Conservation (phyloP, 768 basidiomycete species). For the Clitopilus hobsonii region DNA sequence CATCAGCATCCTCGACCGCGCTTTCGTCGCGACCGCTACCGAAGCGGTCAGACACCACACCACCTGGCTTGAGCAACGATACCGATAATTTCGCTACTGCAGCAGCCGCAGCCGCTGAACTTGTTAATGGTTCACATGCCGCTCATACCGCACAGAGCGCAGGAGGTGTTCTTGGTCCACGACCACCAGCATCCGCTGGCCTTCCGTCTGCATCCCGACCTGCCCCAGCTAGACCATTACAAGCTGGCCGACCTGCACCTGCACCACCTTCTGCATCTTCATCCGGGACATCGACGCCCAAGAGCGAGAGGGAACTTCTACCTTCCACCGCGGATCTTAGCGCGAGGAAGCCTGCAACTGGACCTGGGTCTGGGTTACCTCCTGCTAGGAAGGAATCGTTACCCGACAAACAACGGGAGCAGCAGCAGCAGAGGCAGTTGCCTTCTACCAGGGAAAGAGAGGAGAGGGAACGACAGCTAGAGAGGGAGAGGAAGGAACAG, state of each 20-base stretch:
- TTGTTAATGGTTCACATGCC: conserved; percentile 50
- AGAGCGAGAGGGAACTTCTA: conserved; percentile 40
- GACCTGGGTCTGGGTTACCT: conserved; percentile 30
- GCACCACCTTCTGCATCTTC: conserved; percentile 26
- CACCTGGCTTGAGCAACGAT: conserved; percentile 35
- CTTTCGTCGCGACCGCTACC: conserved; percentile 12
- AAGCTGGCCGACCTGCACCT: conserved; percentile 53
- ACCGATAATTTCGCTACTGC: conserved; percentile 38
- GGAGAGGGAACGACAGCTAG: conserved; percentile 23
- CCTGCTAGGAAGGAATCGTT: conserved; percentile 52
- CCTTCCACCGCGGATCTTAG: conserved; percentile 65
- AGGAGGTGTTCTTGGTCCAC: background rate
- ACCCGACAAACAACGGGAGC: conserved; percentile 23
- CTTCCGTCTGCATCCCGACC: conserved; percentile 51
- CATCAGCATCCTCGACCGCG: conserved; percentile 14
- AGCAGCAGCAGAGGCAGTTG: conserved; percentile 20
- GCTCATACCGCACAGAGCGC: conserved; percentile 21
- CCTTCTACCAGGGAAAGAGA: conserved; percentile 20
- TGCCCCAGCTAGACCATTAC: conserved; percentile 64
- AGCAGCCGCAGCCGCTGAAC: conserved; percentile 57
- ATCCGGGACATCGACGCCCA: conserved; percentile 14
- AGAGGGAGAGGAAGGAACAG: conserved; percentile 23
- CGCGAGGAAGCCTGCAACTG: conserved; percentile 56
- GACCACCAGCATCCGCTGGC: conserved; percentile 5
- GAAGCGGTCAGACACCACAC: conserved; percentile 37